Conservation (phyloP, 257 asterid species). For the Solanum medicagineum region DNA sequence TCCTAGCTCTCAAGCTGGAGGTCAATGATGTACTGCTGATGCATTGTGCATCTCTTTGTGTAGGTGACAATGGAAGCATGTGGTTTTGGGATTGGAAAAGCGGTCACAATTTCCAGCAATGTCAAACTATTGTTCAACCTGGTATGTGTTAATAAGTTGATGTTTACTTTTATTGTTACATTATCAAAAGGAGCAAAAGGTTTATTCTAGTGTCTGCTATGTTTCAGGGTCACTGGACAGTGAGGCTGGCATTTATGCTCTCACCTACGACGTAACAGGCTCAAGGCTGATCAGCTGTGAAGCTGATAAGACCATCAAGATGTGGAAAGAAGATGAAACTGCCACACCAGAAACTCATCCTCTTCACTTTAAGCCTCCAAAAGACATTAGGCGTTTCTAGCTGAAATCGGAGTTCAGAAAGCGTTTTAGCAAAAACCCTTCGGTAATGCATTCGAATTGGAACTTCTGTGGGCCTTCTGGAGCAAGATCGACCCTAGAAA, state of each 20-base stretch:
- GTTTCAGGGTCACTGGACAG: slow-evolving; percentile 84
- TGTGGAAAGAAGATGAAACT: slow-evolving; percentile 91
- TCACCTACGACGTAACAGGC: slow-evolving; percentile 58
- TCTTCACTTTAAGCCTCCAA: slow-evolving; percentile 86
- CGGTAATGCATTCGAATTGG: background rate
- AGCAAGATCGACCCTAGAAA: background rate
- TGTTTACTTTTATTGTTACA: background rate
- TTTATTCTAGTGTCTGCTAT: background rate
- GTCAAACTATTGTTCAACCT: slow-evolving; percentile 93
- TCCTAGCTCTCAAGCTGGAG: background rate
- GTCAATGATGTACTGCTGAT: background rate
- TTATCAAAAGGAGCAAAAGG: background rate
- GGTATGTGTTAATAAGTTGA: slow-evolving; percentile 25
- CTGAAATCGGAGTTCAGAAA: background rate
- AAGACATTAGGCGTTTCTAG: slow-evolving; percentile 75
- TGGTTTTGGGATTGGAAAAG: slow-evolving; percentile 99
- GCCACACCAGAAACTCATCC: slow-evolving; percentile 96
- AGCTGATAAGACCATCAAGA: slow-evolving; percentile 92
- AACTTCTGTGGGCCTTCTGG: background rate
- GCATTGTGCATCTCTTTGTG: background rate
- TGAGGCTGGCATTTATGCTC: slow-evolving; percentile 87
- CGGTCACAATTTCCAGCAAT: slow-evolving; percentile 95
- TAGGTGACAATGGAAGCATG: slow-evolving; percentile 95
- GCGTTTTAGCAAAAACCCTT: background rate
- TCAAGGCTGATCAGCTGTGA: slow-evolving; percentile 85